Conservation (phyloP, 2,329 filamentous ascomycete genomes). For the Sarocladiaceae sp. region DNA sequence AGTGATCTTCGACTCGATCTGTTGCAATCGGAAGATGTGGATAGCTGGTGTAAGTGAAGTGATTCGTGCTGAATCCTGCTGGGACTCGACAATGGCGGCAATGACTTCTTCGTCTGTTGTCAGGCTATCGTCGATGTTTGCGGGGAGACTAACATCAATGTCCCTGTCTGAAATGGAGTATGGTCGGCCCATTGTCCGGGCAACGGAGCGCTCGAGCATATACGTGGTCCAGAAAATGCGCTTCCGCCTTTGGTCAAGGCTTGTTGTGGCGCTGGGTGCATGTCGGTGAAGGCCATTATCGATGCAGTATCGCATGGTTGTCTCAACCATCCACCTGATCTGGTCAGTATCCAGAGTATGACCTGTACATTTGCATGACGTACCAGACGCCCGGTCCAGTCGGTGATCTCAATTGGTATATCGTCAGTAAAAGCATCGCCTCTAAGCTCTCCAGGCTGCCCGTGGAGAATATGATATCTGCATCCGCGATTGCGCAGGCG, state of each 20-base stretch:
- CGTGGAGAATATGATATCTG: neutral
- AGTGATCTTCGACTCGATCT: neutral
- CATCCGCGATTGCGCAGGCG: neutral
- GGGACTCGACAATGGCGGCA: neutral
- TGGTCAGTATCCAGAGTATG: neutral
- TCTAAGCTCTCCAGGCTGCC: neutral
- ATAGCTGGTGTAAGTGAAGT: neutral
- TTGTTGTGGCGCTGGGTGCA: neutral
- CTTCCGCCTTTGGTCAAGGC: slow-evolving; percentile 1
- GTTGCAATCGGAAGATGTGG: neutral
- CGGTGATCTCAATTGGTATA: neutral
- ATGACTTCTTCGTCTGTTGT: neutral
- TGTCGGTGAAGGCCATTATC: neutral
- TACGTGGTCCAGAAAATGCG: slow-evolving; percentile 10
- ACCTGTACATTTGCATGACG: neutral
- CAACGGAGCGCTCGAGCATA: slow-evolving; percentile 8
- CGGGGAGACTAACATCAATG: slow-evolving; percentile 25
- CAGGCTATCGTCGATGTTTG: slow-evolving; percentile 24
- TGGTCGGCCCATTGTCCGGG: slow-evolving; percentile 16
- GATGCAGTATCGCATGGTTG: neutral
- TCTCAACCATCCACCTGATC: neutral
- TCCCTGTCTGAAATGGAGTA: slow-evolving; percentile 20
- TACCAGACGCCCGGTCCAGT: neutral
- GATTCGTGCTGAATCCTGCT: neutral
- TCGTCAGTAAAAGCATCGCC: neutral